Percentiles rank a stretch among this genome's conserved stretches.
phyloP scores from a whole-genome alignment of 805 yeast species.

The Debaryomyces hansenii region DNA sequence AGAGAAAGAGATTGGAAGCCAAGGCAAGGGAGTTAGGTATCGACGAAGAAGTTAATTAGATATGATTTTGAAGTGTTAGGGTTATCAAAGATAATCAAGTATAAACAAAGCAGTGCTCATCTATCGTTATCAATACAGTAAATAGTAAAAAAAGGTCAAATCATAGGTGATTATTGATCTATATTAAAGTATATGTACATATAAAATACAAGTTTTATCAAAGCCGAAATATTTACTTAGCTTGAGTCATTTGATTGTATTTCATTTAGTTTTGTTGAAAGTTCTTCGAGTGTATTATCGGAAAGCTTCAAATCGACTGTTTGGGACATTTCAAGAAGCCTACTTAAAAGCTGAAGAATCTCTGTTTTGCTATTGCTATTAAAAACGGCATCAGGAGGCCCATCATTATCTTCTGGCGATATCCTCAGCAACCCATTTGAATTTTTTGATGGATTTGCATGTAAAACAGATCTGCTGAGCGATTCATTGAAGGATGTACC shows the following conservation, averaged over 20 bases:
- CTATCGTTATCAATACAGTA: neutral
- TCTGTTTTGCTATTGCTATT: neutral
- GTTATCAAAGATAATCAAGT: neutral
- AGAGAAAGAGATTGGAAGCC: conserved; percentile 70
- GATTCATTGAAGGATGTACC: no score
- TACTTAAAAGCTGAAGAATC: neutral
- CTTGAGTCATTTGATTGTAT: neutral
- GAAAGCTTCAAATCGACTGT: neutral
- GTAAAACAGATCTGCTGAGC: no score
- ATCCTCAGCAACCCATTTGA: no score
- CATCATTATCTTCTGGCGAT: neutral
- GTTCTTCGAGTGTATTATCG: neutral
- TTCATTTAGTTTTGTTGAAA: conserved; percentile 1
- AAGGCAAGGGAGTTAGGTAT: conserved; percentile 71
- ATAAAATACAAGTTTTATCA: no score
- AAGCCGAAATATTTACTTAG: no score
- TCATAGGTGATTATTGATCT: no score
- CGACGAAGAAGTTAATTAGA: conserved; percentile 30
- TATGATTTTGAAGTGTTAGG: neutral
- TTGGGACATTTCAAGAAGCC: neutral
- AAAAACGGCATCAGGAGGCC: neutral
- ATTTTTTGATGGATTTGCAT: no score
- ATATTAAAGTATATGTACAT: no score
- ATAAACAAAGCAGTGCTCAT: neutral
- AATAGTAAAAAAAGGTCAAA: neutral